These are phyloP conservation scores for Suhomyces kunorum DNA, from an alignment of 1,139 yeast species.

Conservation along the genomic window DNA sequence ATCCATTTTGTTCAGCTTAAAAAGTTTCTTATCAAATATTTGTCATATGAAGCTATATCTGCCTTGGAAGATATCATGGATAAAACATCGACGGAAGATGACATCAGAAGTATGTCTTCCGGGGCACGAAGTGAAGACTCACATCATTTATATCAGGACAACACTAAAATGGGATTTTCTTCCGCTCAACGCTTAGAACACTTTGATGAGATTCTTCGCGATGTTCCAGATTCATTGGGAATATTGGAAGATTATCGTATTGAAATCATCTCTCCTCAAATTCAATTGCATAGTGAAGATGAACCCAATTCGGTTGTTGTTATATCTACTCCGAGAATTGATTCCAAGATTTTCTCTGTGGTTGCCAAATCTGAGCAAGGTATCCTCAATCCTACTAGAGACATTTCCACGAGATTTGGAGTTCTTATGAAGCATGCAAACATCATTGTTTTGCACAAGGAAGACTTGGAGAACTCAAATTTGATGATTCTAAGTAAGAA, in stretches of 20 bases:
- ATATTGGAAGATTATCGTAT: conserved; percentile 65
- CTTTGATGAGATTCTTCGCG: conserved; percentile 56
- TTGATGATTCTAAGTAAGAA: conserved; percentile 27
- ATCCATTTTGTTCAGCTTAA: conserved; percentile 41
- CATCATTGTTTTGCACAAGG: conserved; percentile 41
- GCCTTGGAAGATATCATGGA: conserved; percentile 39
- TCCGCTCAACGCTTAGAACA: conserved; percentile 28
- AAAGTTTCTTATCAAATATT: conserved; percentile 30
- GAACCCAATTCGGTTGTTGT: conserved; percentile 62
- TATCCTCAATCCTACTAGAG: conserved; percentile 26
- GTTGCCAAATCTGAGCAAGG: conserved; percentile 29
- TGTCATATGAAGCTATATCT: conserved; percentile 42
- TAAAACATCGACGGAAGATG: conserved; percentile 7
- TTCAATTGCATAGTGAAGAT: conserved; percentile 72
- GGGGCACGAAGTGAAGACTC: conserved; percentile 2
- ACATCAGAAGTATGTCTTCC: conserved; percentile 7
- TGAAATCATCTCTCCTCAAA: conserved; percentile 81
- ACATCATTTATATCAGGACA: conserved; percentile 1
- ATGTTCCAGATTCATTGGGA: conserved; percentile 41
- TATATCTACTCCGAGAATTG: conserved; percentile 40
- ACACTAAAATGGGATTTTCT: conserved; percentile 10
- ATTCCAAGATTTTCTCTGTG: conserved; percentile 42
- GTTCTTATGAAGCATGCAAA: conserved; percentile 40
- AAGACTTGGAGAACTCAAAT: conserved; percentile 21
- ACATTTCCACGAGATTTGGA: conserved; percentile 41